Percentiles rank a stretch among this genome's conserved stretches.
These are phyloP conservation scores for Cystobasidium onofrii DNA, from an alignment of 768 basidiomycete genomes.

Conservation along the genomic window DNA sequence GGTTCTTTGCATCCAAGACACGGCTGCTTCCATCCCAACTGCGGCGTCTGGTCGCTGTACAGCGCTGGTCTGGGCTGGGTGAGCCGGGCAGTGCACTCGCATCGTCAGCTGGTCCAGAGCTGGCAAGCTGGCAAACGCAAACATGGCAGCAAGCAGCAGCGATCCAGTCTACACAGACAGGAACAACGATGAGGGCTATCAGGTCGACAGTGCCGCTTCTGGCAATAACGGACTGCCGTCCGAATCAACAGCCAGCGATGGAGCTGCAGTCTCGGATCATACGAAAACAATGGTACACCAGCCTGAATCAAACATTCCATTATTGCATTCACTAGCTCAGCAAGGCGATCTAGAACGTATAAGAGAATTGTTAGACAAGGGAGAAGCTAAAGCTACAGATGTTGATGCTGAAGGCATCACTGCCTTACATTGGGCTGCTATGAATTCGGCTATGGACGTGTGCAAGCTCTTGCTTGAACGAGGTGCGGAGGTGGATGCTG, in stretches of 20 bases:
- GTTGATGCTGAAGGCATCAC: conserved; percentile 58
- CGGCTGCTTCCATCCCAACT: too few relatives aligned
- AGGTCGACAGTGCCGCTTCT: not conserved
- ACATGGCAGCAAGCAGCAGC: not conserved
- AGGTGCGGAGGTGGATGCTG: conserved; percentile 87
- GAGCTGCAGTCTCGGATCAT: conserved; percentile 10
- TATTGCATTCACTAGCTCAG: conserved; percentile 57
- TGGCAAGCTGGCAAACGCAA: too few relatives aligned
- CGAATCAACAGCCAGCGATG: conserved; percentile 25
- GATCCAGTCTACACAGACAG: not conserved
- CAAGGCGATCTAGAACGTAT: conserved; percentile 67
- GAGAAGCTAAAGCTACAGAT: conserved; percentile 56
- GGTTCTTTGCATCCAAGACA: too few relatives aligned
- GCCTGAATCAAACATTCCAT: conserved; percentile 3
- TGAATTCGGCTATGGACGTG: conserved; percentile 84
- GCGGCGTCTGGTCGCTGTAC: too few relatives aligned
- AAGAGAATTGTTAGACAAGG: conserved; percentile 61
- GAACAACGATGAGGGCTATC: not conserved
- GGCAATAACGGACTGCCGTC: not conserved
- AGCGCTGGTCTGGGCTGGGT: too few relatives aligned
- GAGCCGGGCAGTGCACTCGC: not conserved
- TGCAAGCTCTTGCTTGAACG: conserved; percentile 81
- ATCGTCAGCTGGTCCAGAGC: not conserved
- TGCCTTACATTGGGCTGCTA: conserved; percentile 94
- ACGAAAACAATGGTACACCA: not conserved